Conservation (phyloP, 352 stramenopile species). For the Plasmopara muralis region DNA sequence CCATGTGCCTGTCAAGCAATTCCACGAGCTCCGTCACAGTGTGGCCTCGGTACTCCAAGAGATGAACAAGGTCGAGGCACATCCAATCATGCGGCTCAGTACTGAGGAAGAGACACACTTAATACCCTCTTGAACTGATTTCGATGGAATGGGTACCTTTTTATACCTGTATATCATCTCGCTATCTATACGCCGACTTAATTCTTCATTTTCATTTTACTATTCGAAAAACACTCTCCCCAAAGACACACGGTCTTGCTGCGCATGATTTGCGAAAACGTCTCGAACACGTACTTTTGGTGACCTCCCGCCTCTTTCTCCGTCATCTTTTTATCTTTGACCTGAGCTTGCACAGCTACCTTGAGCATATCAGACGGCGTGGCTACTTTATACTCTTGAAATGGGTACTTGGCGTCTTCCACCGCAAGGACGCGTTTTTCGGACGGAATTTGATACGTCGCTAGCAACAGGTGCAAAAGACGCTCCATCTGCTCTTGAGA, state of each 20-base stretch:
- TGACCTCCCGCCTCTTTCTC: slow-evolving; percentile 45
- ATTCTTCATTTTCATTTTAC: slow-evolving; percentile 82
- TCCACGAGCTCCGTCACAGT: slow-evolving; percentile 74
- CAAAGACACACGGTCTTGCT: slow-evolving; percentile 77
- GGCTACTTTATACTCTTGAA: slow-evolving; percentile 64
- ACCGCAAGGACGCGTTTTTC: slow-evolving; percentile 75
- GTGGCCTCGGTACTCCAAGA: slow-evolving; percentile 66
- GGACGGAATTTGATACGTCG: slow-evolving; percentile 79
- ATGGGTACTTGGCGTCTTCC: slow-evolving; percentile 62
- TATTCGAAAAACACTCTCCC: slow-evolving; percentile 80
- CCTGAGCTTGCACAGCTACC: slow-evolving; percentile 30
- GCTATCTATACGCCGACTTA: slow-evolving; percentile 16
- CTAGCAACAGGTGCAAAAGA: slow-evolving; percentile 52
- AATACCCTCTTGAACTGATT: too few relatives aligned
- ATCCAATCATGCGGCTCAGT: slow-evolving; percentile 72
- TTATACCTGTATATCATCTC: not conserved
- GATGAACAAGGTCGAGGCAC: slow-evolving; percentile 60
- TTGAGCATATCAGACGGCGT: slow-evolving; percentile 34
- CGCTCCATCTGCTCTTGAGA: slow-evolving; percentile 52
- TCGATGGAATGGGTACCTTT: too few relatives aligned
- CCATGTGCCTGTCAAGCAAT: slow-evolving; percentile 49
- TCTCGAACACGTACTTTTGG: slow-evolving; percentile 63
- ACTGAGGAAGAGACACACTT: slow-evolving; percentile 30
- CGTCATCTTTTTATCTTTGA: slow-evolving; percentile 44
- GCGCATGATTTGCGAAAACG: slow-evolving; percentile 70